Evolutionary conservation across 805 yeast species (phyloP).

Genomic region (Ogataea kodamae): DNA sequence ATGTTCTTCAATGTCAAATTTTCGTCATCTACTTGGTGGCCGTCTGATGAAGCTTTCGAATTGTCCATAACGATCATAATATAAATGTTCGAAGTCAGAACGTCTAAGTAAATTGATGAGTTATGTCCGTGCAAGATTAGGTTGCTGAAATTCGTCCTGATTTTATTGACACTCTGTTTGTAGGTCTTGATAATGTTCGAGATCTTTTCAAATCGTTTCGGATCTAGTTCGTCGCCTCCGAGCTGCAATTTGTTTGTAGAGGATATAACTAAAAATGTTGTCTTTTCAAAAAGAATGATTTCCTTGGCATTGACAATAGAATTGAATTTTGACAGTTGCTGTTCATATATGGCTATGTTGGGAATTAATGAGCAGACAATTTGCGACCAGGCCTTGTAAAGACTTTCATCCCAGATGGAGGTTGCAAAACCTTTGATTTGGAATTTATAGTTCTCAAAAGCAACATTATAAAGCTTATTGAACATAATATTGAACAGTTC

Average conservation of each 20-base stretch:
- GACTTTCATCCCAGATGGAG: constrained; percentile 94
- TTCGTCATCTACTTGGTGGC: constrained; percentile 31
- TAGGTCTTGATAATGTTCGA: constrained; percentile 91
- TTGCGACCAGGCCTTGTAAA: constrained; percentile 95
- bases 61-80: constrained; percentile 37
- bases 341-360: constrained; percentile 77
- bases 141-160: constrained; percentile 79
- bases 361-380: constrained; percentile 95
- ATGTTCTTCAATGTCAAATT: constrained; percentile 34
- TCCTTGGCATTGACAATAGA: constrained; percentile 79
- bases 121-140: constrained; percentile 59
- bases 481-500: constrained; percentile 83
- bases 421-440: constrained; percentile 84
- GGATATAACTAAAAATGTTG: constrained; percentile 83
- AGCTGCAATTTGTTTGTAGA: constrained; percentile 39
- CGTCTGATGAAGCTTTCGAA: constrained; percentile 16
- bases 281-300: constrained; percentile 85
- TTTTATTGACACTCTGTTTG: constrained; percentile 85
- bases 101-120: constrained; percentile 35
- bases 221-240: constrained; percentile 51
- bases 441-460: constrained; percentile 57
- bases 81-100: constrained; percentile 35
- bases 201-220: constrained; percentile 90
- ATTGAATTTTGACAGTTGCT: constrained; percentile 69
- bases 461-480: constrained; percentile 71